These are phyloP conservation scores for Capsicum chinense DNA, from an alignment of 257 asterid species.

Conservation along the genomic window DNA sequence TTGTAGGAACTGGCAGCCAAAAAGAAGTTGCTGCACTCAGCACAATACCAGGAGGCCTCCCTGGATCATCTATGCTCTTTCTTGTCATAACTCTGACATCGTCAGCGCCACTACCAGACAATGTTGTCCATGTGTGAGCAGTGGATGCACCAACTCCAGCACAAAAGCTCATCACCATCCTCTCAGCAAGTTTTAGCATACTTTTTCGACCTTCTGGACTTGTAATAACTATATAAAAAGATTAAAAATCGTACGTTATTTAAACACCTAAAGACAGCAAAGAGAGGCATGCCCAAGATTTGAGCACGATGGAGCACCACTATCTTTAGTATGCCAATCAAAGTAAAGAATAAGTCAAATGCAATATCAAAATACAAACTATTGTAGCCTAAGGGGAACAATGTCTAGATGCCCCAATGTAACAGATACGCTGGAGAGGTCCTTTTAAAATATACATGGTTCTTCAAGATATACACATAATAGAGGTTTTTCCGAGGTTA, in stretches of 20 bases:
- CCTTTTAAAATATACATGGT: neutral
- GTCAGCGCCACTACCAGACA: conserved; percentile 58
- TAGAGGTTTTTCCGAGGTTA: neutral
- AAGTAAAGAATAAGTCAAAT: neutral
- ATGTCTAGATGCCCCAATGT: neutral
- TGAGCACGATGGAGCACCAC: neutral
- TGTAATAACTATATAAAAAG: conserved; percentile 44
- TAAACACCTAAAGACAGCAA: neutral
- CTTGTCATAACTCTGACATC: conserved; percentile 65
- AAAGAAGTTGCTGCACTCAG: conserved; percentile 69
- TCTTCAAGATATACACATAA: neutral
- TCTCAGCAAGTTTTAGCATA: conserved; percentile 57
- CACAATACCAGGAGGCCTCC: conserved; percentile 64
- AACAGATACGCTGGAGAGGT: neutral
- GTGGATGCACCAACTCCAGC: conserved; percentile 65
- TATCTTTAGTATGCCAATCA: neutral
- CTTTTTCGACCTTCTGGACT: conserved; percentile 57
- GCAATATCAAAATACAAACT: neutral
- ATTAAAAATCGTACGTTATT: neutral
- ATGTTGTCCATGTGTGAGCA: conserved; percentile 60
- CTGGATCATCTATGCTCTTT: conserved; percentile 63
- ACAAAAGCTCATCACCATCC: conserved; percentile 67
- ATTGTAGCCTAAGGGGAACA: neutral
- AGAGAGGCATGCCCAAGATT: neutral
- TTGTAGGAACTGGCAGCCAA: conserved; percentile 59